Evolutionary conservation across 1,284 basidiomycete species (phyloP).

Genomic region (Rhodotorula sp.): DNA sequence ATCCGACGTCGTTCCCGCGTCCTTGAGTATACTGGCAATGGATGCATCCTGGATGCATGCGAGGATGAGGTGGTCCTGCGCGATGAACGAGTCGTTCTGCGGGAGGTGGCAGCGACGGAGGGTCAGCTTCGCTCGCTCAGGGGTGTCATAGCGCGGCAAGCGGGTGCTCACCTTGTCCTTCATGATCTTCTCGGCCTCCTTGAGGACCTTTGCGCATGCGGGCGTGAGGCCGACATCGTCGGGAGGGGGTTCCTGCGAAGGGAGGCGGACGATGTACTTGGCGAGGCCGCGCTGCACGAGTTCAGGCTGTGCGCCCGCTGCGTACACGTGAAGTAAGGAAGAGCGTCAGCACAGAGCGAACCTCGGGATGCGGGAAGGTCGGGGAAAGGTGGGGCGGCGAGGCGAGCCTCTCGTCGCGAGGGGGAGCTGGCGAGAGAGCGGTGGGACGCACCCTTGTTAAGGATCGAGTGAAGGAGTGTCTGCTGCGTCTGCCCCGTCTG

Average conservation of each 20-base stretch:
- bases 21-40: conserved; percentile 69
- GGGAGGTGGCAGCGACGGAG: neutral
- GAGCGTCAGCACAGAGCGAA: conserved; percentile 33
- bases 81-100: conserved; percentile 84
- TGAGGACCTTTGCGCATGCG: conserved; percentile 67
- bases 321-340: neutral
- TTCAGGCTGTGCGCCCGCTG: conserved; percentile 45
- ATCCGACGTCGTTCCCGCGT: conserved; percentile 69
- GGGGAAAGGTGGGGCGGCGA: conserved; percentile 57
- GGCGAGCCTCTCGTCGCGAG: conserved; percentile 58
- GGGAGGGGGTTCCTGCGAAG: conserved; percentile 80
- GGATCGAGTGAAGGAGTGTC: conserved; percentile 27
- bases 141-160: neutral
- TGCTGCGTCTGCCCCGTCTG: conserved; percentile 13
- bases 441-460: conserved; percentile 35
- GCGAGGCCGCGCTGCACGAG: conserved; percentile 44
- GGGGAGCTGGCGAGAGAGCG: conserved; percentile 24
- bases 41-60: conserved; percentile 73
- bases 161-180: conserved; percentile 65
- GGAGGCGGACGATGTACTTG: conserved; percentile 56
- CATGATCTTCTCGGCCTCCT: conserved; percentile 75
- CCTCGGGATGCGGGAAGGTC: conserved; percentile 30
- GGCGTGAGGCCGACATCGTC: conserved; percentile 71
- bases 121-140: neutral
- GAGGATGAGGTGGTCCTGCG: conserved; percentile 78